Conservation (phyloP, 495 filamentous ascomycete genomes). For the Penicillium soppii region DNA sequence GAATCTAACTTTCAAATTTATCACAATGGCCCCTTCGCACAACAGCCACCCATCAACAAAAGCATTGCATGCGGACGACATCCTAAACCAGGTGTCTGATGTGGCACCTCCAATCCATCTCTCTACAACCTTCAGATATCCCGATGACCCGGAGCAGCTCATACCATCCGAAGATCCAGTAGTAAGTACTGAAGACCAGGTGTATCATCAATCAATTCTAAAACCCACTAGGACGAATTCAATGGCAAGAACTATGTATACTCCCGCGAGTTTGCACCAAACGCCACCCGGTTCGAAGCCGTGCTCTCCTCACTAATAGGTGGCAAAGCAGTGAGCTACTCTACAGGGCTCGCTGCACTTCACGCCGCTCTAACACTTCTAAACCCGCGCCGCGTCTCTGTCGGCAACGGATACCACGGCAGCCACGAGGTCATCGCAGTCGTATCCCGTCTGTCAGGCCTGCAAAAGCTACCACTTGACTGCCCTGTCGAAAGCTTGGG, state of each 20-base stretch:
- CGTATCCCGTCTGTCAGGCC: constrained; percentile 63
- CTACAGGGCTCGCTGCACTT: constrained; percentile 77
- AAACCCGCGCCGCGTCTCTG: constrained; percentile 71
- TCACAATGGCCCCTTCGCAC: constrained; percentile 14
- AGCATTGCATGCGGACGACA: constrained; percentile 74
- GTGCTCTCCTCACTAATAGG: constrained; percentile 67
- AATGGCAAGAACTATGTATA: constrained; percentile 55
- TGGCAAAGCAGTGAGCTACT: constrained; percentile 67
- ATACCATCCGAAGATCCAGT: constrained; percentile 34
- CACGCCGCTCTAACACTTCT: constrained; percentile 72
- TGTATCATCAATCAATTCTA: not conserved
- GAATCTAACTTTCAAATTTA: not conserved
- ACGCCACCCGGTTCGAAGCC: constrained; percentile 74
- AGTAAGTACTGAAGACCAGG: constrained; percentile 5
- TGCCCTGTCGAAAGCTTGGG: constrained; percentile 51
- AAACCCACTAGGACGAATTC: constrained; percentile 23
- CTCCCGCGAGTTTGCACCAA: constrained; percentile 70
- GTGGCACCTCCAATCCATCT: constrained; percentile 81
- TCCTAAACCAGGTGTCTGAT: constrained; percentile 62
- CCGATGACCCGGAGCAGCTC: constrained; percentile 60
- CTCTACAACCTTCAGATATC: constrained; percentile 80
- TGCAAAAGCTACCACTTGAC: constrained; percentile 60
- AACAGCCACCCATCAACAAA: constrained; percentile 20
- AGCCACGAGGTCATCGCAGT: constrained; percentile 75
- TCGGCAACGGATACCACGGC: constrained; percentile 82